Percentiles rank a stretch among this genome's conserved stretches.
Evolutionary conservation across 2,329 filamentous ascomycete genomes (phyloP).

Genomic region (Aureobasidium musti): DNA sequence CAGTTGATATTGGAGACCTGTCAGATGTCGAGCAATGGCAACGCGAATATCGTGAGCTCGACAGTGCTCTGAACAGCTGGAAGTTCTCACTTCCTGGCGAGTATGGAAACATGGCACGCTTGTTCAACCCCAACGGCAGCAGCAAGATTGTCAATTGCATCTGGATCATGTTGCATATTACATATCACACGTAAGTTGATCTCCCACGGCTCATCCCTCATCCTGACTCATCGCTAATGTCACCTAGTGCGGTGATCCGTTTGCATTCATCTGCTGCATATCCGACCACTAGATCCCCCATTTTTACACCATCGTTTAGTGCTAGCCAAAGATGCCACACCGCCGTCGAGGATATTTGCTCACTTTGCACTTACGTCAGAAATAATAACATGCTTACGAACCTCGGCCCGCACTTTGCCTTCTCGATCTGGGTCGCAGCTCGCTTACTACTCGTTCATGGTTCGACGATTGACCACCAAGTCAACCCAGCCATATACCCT

Average conservation of each 20-base stretch:
- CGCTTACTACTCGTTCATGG: slow-evolving; percentile 85
- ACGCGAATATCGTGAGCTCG: slow-evolving; percentile 78
- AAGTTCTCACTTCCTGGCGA: slow-evolving; percentile 80
- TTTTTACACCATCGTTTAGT: slow-evolving; percentile 85
- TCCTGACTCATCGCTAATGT: slow-evolving; percentile 34
- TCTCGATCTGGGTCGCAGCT: slow-evolving; percentile 88
- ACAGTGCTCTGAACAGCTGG: slow-evolving; percentile 77
- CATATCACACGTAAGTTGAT: slow-evolving; percentile 72
- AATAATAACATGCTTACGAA: slow-evolving; percentile 73
- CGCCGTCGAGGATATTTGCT: slow-evolving; percentile 80
- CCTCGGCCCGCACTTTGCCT: slow-evolving; percentile 86
- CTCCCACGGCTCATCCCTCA: background rate
- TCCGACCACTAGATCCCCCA: slow-evolving; percentile 81
- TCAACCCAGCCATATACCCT: slow-evolving; percentile 76
- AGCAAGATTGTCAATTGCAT: slow-evolving; percentile 74
- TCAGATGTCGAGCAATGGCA: slow-evolving; percentile 91
- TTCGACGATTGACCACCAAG: slow-evolving; percentile 80
- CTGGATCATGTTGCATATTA: slow-evolving; percentile 89
- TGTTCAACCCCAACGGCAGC: slow-evolving; percentile 64
- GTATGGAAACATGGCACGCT: slow-evolving; percentile 78
- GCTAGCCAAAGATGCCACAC: slow-evolving; percentile 80
- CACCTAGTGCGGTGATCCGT: slow-evolving; percentile 70
- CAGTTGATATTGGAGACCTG: slow-evolving; percentile 81
- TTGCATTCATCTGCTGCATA: slow-evolving; percentile 92
- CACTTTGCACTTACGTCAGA: slow-evolving; percentile 75